Evolutionary conservation across 2,329 filamentous ascomycete species (phyloP).

Genomic region (Neopestalotiopsis clavispora): DNA sequence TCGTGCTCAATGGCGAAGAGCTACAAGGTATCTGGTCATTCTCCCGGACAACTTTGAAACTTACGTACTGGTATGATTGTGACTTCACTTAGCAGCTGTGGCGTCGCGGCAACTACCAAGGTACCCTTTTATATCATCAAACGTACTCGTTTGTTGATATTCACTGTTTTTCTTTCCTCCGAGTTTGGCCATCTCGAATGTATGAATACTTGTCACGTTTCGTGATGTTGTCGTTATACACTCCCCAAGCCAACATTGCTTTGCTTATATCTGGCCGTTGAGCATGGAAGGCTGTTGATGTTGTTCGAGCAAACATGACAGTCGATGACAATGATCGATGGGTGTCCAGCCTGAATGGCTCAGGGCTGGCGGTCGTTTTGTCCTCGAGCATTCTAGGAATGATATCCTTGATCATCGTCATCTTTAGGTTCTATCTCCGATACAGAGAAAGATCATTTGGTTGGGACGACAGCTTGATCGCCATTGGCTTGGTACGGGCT

Average conservation of each 20-base stretch:
- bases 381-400: slow-evolving; percentile 20
- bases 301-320: neutral
- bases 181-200: too few relatives aligned
- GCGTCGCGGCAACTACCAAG: too few relatives aligned
- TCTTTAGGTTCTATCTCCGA: slow-evolving; percentile 18
- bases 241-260: neutral
- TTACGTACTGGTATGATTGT: neutral
- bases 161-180: too few relatives aligned
- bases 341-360: slow-evolving; percentile 3
- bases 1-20: neutral
- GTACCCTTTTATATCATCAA: too few relatives aligned
- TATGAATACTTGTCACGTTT: too few relatives aligned
- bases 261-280: neutral
- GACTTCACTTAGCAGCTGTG: too few relatives aligned
- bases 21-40: neutral
- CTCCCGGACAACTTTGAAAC: neutral
- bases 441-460: slow-evolving; percentile 18
- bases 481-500: slow-evolving; percentile 19
- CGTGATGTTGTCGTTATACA: neutral
- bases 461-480: slow-evolving; percentile 22
- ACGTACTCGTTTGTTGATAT: too few relatives aligned
- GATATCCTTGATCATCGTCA: slow-evolving; percentile 20
- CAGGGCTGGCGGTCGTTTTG: slow-evolving; percentile 17
- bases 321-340: neutral
- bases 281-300: neutral